These are phyloP conservation scores for Botrytis sinoallii DNA, from an alignment of 2,329 filamentous ascomycete species.

Conservation along the genomic window DNA sequence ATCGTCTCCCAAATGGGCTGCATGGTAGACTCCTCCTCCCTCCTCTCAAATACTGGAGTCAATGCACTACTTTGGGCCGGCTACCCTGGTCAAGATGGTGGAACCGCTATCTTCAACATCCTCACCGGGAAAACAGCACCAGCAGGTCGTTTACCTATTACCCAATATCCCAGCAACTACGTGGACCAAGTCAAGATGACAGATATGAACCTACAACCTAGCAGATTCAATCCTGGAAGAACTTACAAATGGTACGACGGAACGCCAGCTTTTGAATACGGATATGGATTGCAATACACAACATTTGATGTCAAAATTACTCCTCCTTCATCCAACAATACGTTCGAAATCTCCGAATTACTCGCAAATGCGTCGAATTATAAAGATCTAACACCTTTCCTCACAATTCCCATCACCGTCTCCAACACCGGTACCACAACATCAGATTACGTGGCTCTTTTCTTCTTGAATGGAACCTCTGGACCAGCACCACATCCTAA, in stretches of 20 bases:
- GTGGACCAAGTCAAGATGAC: conserved; percentile 50
- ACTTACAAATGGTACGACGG: conserved; percentile 59
- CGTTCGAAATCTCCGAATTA: conserved; percentile 19
- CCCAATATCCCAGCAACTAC: conserved; percentile 55
- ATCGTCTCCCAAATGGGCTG: conserved; percentile 52
- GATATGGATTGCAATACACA: conserved; percentile 45
- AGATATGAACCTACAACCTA: conserved; percentile 54
- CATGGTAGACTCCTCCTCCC: conserved; percentile 50
- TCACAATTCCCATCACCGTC: conserved; percentile 41
- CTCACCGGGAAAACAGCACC: conserved; percentile 44
- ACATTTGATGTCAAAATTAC: conserved; percentile 18
- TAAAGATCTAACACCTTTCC: conserved; percentile 36
- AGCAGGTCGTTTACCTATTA: conserved; percentile 50
- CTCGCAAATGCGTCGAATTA: conserved; percentile 4
- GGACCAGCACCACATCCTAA: conserved; percentile 50
- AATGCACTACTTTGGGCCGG: conserved; percentile 55
- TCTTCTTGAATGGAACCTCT: conserved; percentile 48
- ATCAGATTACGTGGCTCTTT: conserved; percentile 53
- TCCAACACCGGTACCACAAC: conserved; percentile 48
- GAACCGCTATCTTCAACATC: conserved; percentile 52
- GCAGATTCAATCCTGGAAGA: conserved; percentile 43
- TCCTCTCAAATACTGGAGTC: conserved; percentile 48
- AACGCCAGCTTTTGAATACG: conserved; percentile 50
- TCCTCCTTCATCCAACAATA: neutral
- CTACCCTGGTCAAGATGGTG: conserved; percentile 59